Base-by-base conservation (phyloP, 495 filamentous ascomycete species). In the Xylaria curta region DNA sequence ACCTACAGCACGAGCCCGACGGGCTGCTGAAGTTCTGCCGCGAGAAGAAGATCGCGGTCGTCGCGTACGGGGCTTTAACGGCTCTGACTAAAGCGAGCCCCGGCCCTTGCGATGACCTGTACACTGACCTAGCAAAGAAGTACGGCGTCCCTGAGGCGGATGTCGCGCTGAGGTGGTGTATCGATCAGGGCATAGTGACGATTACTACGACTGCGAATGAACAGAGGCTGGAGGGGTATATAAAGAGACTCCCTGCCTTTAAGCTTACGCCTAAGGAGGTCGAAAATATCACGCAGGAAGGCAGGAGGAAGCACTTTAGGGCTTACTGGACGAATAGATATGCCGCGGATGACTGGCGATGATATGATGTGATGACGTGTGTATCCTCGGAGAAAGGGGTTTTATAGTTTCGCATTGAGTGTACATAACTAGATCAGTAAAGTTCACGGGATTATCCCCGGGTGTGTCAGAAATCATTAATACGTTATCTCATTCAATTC, bases 161-260 rank as follows among this genome's bases (percentile, higher is more conserved):
- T 71, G 85, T 97, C 65, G 84, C 85, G 24, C 75, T 97, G 71
- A 80, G 94, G 68, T 97, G 94, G 94, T 87, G 86, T 38, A 81
- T 97, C 44, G 93, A 97, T 73, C 92, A 94, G 76, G 93, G 90
- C 51, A 81, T 92, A 64, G 89, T 95, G n/a, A 82, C 88, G 0
- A 81, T 97, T 72, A 97, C 94, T 1, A 97, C 94, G 21, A 94
- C 90, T 78, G 81, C 82, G 46, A 97, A 87, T 71, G 91, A 95
- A 81, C 81, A 91, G 70, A 81, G 94, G 61, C 73, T 97, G 76
- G 86, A 84, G 72, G 86, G 86, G 69, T 95, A 92, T 75, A 75
- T 94, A 74, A 78, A 83, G 13, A 83, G 79, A 19, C 73, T 92
- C 66, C 88, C 86, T 6, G 64, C 68, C 26, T 96, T 97, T 80